Evolutionary conservation across 192 early-diverging fungal genomes (phyloP).

Genomic region (Coemansia sp.): DNA sequence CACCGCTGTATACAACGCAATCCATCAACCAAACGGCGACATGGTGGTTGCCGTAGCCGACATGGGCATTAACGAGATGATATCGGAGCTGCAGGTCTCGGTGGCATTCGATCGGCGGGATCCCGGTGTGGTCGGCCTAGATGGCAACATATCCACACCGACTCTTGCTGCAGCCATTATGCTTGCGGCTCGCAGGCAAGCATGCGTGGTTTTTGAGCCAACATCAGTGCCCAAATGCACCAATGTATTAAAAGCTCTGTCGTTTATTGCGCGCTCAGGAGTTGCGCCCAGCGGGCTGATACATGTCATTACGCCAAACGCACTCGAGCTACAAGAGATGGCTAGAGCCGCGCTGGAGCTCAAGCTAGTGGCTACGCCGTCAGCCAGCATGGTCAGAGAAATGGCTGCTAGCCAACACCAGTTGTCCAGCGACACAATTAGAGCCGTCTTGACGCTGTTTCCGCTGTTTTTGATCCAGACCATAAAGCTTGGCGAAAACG

Average conservation of each 20-base stretch:
- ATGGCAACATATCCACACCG: conserved; percentile 64
- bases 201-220: conserved; percentile 78
- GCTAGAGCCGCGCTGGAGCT: conserved; percentile 24
- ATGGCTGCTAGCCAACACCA: conserved; percentile 7
- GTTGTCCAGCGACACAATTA: conserved; percentile 9
- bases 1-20: conserved; percentile 80
- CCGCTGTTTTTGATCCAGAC: conserved; percentile 57
- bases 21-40: conserved; percentile 69
- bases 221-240: conserved; percentile 83
- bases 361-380: conserved; percentile 10
- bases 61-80: conserved; percentile 75
- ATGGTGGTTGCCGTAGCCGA: conserved; percentile 84
- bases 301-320: conserved; percentile 69
- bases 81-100: conserved; percentile 30
- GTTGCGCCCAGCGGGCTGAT: conserved; percentile 22
- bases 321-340: conserved; percentile 67
- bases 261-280: conserved; percentile 24
- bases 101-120: conserved; percentile 3
- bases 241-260: conserved; percentile 54
- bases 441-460: conserved; percentile 38
- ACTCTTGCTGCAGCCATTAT: conserved; percentile 51
- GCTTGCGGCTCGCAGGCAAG: conserved; percentile 12
- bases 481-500: conserved; percentile 69
- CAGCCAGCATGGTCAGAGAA: conserved; percentile 8
- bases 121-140: conserved; percentile 60